Evolutionary conservation across 495 filamentous ascomycete genomes (phyloP).

Genomic region (Xylaria castorea): DNA sequence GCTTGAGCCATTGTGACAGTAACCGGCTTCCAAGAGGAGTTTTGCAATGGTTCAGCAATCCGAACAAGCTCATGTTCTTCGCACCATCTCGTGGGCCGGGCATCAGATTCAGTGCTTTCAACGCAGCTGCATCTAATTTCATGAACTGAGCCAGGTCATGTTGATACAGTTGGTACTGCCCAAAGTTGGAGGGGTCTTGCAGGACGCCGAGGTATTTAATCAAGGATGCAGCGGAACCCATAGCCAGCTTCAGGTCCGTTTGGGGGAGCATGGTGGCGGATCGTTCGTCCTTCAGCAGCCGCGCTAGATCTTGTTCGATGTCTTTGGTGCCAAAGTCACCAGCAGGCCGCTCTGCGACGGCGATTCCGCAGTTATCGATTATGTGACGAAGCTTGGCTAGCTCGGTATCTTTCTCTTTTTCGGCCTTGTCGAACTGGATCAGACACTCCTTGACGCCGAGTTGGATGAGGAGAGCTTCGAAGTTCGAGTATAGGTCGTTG

Average conservation of each 20-base stretch:
- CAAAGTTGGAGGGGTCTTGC: conserved; percentile 91
- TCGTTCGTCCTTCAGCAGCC: conserved; percentile 84
- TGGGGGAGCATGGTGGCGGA: conserved; percentile 80
- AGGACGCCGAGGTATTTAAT: conserved; percentile 96
- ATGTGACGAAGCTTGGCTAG: conserved; percentile 85
- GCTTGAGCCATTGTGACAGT: conserved; percentile 96
- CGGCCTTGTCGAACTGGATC: conserved; percentile 70
- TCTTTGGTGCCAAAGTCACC: conserved; percentile 88
- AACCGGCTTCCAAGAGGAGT: conserved; percentile 91
- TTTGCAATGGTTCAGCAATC: conserved; percentile 96
- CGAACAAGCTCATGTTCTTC: conserved; percentile 97
- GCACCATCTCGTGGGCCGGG: conserved; percentile 91
- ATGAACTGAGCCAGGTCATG: conserved; percentile 98
- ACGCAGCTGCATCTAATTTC: conserved; percentile 95
- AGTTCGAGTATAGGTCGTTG: conserved; percentile 98
- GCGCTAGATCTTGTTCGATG: conserved; percentile 92
- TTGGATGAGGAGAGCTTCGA: conserved; percentile 95
- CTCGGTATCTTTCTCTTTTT: conserved; percentile 83
- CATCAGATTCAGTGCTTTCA: conserved; percentile 96
- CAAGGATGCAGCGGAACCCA: conserved; percentile 91
- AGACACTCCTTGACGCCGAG: conserved; percentile 94
- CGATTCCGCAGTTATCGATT: conserved; percentile 89
- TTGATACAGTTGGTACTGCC: conserved; percentile 95
- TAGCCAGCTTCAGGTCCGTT: conserved; percentile 93
- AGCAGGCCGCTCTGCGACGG: conserved; percentile 76